Base-by-base conservation (phyloP, 2,329 filamentous ascomycete species). In the Byssothecium circinans region DNA sequence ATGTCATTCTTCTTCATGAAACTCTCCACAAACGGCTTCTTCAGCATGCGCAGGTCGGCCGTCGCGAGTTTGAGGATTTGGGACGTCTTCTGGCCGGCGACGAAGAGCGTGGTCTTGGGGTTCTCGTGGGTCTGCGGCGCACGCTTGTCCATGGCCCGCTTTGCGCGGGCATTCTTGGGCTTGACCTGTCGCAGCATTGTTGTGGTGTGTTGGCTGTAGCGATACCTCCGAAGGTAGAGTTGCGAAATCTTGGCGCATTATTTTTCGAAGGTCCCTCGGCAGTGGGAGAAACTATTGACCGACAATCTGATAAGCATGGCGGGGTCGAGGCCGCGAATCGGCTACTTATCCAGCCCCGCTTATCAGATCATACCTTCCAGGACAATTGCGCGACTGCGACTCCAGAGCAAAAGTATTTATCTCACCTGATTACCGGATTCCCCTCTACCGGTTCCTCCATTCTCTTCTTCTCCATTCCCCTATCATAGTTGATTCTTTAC, bases 1-100 rank as follows among this genome's bases (percentile, higher is more conserved):
- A 96, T 87, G 60, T 85, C 81, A 74, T 99, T 99, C 79, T 97
- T 97, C 82, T 97, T 99, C 74, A 85, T 89, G 77, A 99, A 96
- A 60, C 91, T 91, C 73, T 95, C 87, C 56, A 86, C 86, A 52
- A 92, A 81, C 2, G 91, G 91, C 65, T 88, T 85, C 62, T 92
- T 91, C 66, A 99, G 79, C 40, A 89, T 82, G 73, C 90, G 83
- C 47, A 99, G 82, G 64, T 96, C 94, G 58, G 84, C 87, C 53
- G 96, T 79, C 48, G 90, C 89, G 61, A 92, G 86, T 74, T 95
- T 86, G 47, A 91, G 79, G 40, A 94, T 77, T 63, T 92, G 85
- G 37, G 89, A 92, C 70, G 89, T 92, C 70, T 84, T 87, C 42
- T 88, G 90, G 64, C 91, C 92, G 55, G 90, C 87, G 54, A 99